These are phyloP conservation scores for Trypethelium eluteriae DNA, from an alignment of 495 filamentous ascomycete genomes.

Conservation along the genomic window DNA sequence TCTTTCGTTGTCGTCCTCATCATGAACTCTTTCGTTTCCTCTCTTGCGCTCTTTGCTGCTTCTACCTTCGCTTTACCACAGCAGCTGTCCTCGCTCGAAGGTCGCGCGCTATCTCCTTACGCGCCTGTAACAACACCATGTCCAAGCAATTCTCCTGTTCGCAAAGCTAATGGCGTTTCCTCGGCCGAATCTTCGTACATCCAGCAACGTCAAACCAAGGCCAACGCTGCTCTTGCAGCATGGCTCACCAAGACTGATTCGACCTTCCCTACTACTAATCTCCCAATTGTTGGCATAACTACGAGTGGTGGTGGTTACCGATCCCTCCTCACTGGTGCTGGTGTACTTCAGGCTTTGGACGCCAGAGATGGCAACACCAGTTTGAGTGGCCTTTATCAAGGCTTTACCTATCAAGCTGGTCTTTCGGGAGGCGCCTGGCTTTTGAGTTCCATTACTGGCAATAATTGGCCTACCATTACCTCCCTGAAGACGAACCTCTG, in stretches of 20 bases:
- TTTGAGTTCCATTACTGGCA: conserved; percentile 38
- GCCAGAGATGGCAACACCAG: conserved; percentile 35
- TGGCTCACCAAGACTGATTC: conserved; percentile 37
- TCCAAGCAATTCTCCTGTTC: conserved; percentile 29
- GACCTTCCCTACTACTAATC: conserved; percentile 28
- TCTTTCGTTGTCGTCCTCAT: neutral
- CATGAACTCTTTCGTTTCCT: neutral
- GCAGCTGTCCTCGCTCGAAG: neutral
- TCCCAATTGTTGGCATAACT: conserved; percentile 34
- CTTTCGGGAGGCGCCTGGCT: conserved; percentile 45
- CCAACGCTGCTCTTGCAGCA: conserved; percentile 30
- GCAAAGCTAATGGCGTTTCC: conserved; percentile 28
- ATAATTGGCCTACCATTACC: conserved; percentile 41
- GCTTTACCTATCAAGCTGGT: conserved; percentile 41
- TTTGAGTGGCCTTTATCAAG: conserved; percentile 40
- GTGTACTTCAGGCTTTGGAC: conserved; percentile 42
- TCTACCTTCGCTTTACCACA: neutral
- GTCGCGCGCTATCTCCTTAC: conserved; percentile 24
- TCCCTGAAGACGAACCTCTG: conserved; percentile 34
- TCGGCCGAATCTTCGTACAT: conserved; percentile 32
- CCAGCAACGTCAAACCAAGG: conserved; percentile 30
- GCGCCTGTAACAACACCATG: conserved; percentile 28
- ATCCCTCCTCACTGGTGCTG: conserved; percentile 40
- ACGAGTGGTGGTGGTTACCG: conserved; percentile 45
- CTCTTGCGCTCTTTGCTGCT: neutral